A percentile compares a stretch with the other conserved stretches of the same genome.
Evolutionary conservation across 2,329 filamentous ascomycete species (phyloP).

Genomic region (Microcyclospora tardicrescens): DNA sequence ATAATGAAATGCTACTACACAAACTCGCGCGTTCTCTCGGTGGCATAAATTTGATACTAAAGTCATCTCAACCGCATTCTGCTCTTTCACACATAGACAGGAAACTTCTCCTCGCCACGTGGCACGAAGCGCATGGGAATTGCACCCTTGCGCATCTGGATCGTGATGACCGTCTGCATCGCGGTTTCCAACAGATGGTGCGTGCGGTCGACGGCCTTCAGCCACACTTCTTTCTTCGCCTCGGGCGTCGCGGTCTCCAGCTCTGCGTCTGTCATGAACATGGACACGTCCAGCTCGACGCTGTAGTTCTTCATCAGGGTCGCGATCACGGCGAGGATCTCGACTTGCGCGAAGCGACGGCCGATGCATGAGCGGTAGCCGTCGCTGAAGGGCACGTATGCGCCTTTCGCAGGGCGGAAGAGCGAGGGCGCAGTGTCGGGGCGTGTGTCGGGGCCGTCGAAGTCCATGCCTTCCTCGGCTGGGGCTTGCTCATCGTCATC

Average conservation of each 20-base stretch:
- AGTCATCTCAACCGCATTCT: not conserved
- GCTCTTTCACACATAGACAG: not conserved
- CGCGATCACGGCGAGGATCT: conserved; percentile 41
- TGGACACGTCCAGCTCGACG: conserved; percentile 54
- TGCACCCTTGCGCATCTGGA: conserved; percentile 52
- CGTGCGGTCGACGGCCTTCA: conserved; percentile 45
- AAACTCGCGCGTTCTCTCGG: too few relatives aligned
- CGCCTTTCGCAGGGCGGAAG: conserved; percentile 43
- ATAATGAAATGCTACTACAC: too few relatives aligned
- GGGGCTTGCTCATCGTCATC: conserved; percentile 27
- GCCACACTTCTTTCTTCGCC: conserved; percentile 45
- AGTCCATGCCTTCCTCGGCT: conserved; percentile 20
- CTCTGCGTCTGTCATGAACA: conserved; percentile 30
- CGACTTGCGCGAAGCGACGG: conserved; percentile 43
- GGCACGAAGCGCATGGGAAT: conserved; percentile 57
- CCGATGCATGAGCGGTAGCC: conserved; percentile 44
- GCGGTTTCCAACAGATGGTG: conserved; percentile 40
- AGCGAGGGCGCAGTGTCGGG: conserved; percentile 47
- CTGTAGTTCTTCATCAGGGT: conserved; percentile 45
- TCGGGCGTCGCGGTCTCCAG: conserved; percentile 29
- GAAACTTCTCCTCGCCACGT: conserved; percentile 57
- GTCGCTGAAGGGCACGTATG: conserved; percentile 44
- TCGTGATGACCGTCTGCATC: conserved; percentile 52
- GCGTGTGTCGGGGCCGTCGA: conserved; percentile 46
- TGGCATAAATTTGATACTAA: too few relatives aligned